These are phyloP conservation scores for Ustilago sp. DNA, from an alignment of 1,284 basidiomycete species.

Conservation along the genomic window DNA sequence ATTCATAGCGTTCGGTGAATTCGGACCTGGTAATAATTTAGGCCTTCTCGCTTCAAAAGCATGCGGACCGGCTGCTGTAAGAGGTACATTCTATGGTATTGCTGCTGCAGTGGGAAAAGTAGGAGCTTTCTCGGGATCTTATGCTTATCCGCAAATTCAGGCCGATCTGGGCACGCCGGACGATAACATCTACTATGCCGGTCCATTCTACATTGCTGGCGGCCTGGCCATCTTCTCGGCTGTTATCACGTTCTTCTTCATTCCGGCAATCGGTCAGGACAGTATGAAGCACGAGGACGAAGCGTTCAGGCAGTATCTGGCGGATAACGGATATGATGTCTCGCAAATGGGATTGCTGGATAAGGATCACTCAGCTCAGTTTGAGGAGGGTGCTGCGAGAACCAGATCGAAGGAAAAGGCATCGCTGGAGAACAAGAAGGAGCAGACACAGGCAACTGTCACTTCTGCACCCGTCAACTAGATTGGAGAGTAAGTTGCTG, in stretches of 20 bases:
- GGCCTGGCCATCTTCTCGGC: constrained; percentile 83
- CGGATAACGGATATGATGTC: constrained; percentile 62
- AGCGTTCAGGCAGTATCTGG: constrained; percentile 71
- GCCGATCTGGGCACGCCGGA: constrained; percentile 24
- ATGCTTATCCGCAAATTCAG: constrained; percentile 60
- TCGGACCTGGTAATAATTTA: constrained; percentile 72
- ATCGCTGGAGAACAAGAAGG: constrained; percentile 28
- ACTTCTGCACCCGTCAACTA: constrained; percentile 23
- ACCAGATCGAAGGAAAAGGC: constrained; percentile 17
- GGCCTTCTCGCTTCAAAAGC: constrained; percentile 63
- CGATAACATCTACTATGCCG: constrained; percentile 47
- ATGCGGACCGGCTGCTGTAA: constrained; percentile 54
- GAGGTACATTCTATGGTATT: constrained; percentile 64
- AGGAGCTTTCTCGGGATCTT: constrained; percentile 59
- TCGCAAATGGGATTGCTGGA: constrained; percentile 55
- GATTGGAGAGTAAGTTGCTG: not conserved
- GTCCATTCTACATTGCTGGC: constrained; percentile 71
- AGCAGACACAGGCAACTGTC: constrained; percentile 9
- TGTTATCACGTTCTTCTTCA: constrained; percentile 78
- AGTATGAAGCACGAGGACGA: constrained; percentile 83
- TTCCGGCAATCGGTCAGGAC: constrained; percentile 80
- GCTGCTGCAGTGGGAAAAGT: constrained; percentile 85
- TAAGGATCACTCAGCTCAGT: constrained; percentile 17
- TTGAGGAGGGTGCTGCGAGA: constrained; percentile 37
- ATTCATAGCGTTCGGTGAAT: constrained; percentile 86